These are phyloP conservation scores for Mychonastes homosphaera DNA, from an alignment of 139 green algal genomes.

Conservation along the genomic window DNA sequence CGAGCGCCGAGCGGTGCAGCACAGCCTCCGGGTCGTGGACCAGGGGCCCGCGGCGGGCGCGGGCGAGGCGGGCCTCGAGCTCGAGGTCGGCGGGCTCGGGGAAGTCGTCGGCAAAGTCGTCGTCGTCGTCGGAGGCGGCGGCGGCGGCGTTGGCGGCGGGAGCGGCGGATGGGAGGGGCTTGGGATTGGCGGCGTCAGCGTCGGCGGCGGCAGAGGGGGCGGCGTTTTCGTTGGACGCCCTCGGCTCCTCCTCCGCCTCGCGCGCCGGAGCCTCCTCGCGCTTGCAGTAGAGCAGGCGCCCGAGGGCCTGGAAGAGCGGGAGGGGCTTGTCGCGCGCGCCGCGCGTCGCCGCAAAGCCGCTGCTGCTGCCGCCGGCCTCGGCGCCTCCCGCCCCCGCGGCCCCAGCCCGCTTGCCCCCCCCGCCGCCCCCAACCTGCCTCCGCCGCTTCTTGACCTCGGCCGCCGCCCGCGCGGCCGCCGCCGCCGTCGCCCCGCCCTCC, in stretches of 20 bases:
- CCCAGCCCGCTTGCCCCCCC: slow-evolving; percentile 1
- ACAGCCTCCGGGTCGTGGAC: slow-evolving; percentile 41
- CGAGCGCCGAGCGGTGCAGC: slow-evolving; percentile 31
- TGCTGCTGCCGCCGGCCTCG: not conserved
- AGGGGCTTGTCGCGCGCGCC: slow-evolving; percentile 39
- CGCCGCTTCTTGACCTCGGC: too few relatives aligned
- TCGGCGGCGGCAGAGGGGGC: too few relatives aligned
- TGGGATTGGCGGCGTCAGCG: too few relatives aligned
- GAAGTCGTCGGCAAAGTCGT: slow-evolving; percentile 1
- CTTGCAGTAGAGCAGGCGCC: slow-evolving; percentile 80
- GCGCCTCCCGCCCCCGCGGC: not conserved
- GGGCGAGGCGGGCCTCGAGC: too few relatives aligned
- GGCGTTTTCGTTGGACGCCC: not conserved
- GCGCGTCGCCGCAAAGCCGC: not conserved
- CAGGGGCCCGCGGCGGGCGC: slow-evolving; percentile 18
- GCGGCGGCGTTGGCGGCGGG: too few relatives aligned
- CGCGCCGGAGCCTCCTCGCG: slow-evolving; percentile 14
- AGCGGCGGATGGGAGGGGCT: too few relatives aligned
- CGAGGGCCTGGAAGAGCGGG: slow-evolving; percentile 60
- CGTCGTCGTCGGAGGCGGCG: too few relatives aligned
- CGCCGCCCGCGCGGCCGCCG: slow-evolving; percentile 8
- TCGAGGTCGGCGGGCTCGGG: not conserved
- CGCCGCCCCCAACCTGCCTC: too few relatives aligned
- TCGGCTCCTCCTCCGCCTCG: not conserved
- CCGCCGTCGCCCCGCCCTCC: slow-evolving; percentile 14